Conservation (phyloP, 306 rosid species). For the Carpinus viminea region DNA sequence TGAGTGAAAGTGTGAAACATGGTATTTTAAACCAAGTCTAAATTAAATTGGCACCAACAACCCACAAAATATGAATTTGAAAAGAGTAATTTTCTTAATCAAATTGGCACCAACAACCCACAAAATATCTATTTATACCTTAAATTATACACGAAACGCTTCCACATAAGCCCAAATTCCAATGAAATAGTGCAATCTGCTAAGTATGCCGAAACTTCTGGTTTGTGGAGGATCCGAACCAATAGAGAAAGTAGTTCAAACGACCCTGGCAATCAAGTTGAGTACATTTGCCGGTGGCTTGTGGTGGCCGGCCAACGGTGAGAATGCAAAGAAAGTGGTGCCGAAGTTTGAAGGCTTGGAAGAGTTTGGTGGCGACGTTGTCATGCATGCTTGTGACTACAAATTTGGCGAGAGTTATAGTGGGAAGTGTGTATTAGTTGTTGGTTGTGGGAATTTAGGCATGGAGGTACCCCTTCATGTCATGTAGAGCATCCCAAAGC, state of each 20-base stretch:
- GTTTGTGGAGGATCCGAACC: conserved; percentile 78
- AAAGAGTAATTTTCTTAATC: too few relatives aligned
- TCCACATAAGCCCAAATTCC: conserved; percentile 68
- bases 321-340: conserved; percentile 75
- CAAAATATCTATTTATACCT: conserved; percentile 84
- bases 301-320: conserved; percentile 85
- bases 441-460: conserved; percentile 94
- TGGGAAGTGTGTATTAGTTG: conserved; percentile 68
- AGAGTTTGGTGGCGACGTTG: conserved; percentile 60
- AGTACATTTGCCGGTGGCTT: conserved; percentile 88
- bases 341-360: conserved; percentile 74
- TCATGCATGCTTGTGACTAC: conserved; percentile 83
- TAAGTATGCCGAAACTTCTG: conserved; percentile 73
- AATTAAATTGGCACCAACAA: too few relatives aligned
- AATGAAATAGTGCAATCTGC: conserved; percentile 87
- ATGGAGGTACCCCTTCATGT: conserved; percentile 73
- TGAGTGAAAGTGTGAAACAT: too few relatives aligned
- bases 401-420: conserved; percentile 57
- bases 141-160: conserved; percentile 70
- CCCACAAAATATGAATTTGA: too few relatives aligned
- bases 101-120: conserved; percentile 26
- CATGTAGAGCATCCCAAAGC: too few relatives aligned
- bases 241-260: conserved; percentile 19
- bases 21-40: too few relatives aligned
- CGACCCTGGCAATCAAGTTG: conserved; percentile 40